Evolutionary conservation across 371 early-diverging fungal genomes (phyloP), one percentile per base, ranked within the genome.

Genomic region (Mortierella sp.): DNA sequence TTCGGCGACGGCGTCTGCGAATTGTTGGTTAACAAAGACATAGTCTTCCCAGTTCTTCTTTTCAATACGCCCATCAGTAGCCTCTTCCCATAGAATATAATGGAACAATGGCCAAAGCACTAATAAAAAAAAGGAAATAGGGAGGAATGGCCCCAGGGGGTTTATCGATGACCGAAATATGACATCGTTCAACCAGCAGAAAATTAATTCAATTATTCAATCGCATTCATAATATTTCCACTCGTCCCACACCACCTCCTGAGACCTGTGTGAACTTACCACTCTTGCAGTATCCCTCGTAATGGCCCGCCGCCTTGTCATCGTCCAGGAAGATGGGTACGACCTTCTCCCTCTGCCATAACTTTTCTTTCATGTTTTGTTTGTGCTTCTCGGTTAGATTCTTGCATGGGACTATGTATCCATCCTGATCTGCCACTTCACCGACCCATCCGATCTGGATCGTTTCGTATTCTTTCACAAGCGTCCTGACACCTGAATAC

Each of bases 81-180:
- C 92, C 76, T 89, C 87, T 47, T 98, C 95, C 91, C 97, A 97
- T 60, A 96, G 87, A 52, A 99, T 91, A 77, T 98, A 98, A 86
- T 99, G 99, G 67, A 99, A 93, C 69, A 99, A 85, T 6, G 99
- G 99, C 99, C 99, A 99, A 13, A 99, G 90, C 62, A 93, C 92
- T 93, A 65, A 8, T 93, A 65, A 8, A 10, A 64, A 64, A 36
- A 36, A 15, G 38, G 59, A 36, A 36, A 36, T 3, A 36, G 36
- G 36, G 36, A 36, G 36, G 36, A 36, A 36, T 36, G 36, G 28
- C 28, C 28, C 28, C 28, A 28, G 28, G 28, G 28, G 36, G 36
- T 36, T 21, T 7, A n/a, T 16, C 33, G 6, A 57, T 69, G 65
- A 71, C 60, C 58, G 45, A 58, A 71, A 45, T 38, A 71, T 71